Conservation (phyloP, 2,329 filamentous ascomycete genomes). For the Fonsecaea nubica region DNA sequence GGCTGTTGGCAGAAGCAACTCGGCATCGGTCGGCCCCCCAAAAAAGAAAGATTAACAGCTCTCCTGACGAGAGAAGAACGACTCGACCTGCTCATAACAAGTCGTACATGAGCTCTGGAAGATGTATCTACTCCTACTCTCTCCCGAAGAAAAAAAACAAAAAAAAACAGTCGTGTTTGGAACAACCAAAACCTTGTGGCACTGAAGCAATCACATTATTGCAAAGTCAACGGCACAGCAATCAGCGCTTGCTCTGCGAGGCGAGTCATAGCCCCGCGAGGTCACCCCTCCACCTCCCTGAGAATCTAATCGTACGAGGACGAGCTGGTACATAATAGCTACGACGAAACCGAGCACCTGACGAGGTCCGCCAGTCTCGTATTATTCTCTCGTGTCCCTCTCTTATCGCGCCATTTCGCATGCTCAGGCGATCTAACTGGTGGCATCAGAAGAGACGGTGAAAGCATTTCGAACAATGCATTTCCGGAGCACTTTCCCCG, state of each 20-base stretch:
- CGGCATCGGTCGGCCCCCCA: neutral
- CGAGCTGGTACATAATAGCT: no score
- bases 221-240: neutral
- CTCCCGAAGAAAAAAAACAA: no score
- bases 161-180: neutral
- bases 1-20: constrained; percentile 22
- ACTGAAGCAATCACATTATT: constrained; percentile 14
- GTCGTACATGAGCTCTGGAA: constrained; percentile 8
- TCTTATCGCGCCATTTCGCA: constrained; percentile 7
- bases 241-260: neutral
- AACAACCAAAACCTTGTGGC: constrained; percentile 8
- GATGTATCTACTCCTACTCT: neutral
- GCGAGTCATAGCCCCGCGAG: constrained; percentile 17
- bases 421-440: neutral
- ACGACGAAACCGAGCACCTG: neutral
- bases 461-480: constrained; percentile 25
- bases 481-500: constrained; percentile 10
- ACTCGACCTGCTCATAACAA: constrained; percentile 21
- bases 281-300: constrained; percentile 1
- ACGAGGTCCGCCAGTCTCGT: constrained; percentile 5
- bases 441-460: constrained; percentile 20
- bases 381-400: neutral
- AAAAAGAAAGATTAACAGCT: constrained; percentile 15
- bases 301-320: neutral
- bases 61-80: constrained; percentile 24